Evolutionary conservation across 306 rosid species (phyloP).

Genomic region (Prosopis cineraria): DNA sequence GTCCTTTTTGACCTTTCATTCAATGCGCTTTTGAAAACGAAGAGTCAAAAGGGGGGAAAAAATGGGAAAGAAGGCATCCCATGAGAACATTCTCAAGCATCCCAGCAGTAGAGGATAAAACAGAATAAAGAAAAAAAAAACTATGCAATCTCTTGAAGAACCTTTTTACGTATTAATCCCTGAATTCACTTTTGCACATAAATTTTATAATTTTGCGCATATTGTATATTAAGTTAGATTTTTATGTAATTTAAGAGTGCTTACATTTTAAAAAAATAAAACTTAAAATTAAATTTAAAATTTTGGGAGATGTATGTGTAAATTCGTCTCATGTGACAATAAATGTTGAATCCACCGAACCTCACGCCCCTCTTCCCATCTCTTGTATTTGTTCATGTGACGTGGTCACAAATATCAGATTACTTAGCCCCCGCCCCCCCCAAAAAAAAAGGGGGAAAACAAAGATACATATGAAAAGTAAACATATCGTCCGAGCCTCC

Average conservation of each 20-base stretch:
- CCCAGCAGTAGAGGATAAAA: background rate
- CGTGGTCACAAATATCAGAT: background rate
- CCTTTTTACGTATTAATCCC: background rate
- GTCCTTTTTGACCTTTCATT: slow-evolving; percentile 2
- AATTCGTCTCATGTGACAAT: background rate
- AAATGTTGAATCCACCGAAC: background rate
- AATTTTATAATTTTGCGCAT: too few species aligned
- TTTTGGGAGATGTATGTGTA: background rate
- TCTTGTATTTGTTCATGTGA: background rate
- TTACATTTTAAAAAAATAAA: too few species aligned
- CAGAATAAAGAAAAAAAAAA: background rate
- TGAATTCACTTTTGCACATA: background rate
- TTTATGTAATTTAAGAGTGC: too few species aligned
- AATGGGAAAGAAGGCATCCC: too few species aligned
- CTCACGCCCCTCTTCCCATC: background rate
- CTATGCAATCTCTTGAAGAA: background rate
- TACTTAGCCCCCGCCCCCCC: too few species aligned
- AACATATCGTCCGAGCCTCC: background rate
- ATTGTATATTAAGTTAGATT: too few species aligned
- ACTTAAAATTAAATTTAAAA: background rate
- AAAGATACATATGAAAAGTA: slow-evolving; percentile 7
- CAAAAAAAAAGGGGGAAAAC: background rate
- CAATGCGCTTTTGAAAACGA: background rate
- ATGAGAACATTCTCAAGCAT: slow-evolving; percentile 7
- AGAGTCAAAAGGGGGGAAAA: background rate